A percentile compares a stretch with the other conserved stretches of the same genome.
Conservation (phyloP, 768 basidiomycete species). For the Podaxis carcinomalis region DNA sequence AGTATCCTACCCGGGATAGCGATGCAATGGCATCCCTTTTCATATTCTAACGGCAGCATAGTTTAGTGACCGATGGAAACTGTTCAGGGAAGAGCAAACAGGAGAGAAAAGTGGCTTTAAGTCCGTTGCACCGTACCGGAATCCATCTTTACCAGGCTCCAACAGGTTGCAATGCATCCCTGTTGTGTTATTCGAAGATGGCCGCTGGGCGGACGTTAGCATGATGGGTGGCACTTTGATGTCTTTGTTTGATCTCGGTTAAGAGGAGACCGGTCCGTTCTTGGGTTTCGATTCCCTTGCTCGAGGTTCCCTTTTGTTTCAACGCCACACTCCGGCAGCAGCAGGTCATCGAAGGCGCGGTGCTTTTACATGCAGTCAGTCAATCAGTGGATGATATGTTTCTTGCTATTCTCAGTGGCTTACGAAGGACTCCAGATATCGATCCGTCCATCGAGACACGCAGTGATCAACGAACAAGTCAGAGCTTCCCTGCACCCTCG, state of each 20-base stretch:
- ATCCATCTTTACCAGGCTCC: not conserved
- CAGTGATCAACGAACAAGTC: not conserved
- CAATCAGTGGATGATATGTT: not conserved
- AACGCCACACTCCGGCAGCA: not conserved
- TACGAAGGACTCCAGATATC: not conserved
- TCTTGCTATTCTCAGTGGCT: not conserved
- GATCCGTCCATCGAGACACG: not conserved
- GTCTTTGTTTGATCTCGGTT: not conserved
- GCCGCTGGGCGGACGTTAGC: not conserved
- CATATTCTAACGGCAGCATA: not conserved
- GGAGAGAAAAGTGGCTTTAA: constrained; percentile 4
- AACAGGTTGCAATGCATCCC: not conserved
- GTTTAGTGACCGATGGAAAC: not conserved
- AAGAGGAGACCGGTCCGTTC: not conserved
- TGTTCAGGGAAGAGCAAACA: constrained; percentile 4
- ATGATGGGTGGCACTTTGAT: not conserved
- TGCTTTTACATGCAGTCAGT: not conserved
- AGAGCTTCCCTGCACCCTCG: not conserved
- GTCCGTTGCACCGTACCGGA: constrained; percentile 7
- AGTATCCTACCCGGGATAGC: not conserved
- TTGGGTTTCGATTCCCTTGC: not conserved
- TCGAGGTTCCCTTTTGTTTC: not conserved
- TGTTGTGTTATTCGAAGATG: not conserved
- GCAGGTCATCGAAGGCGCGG: not conserved
- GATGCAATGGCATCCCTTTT: not conserved